Base-by-base conservation (phyloP, 371 early-diverging fungal species). In the Apophysomyces trapeziformis region DNA sequence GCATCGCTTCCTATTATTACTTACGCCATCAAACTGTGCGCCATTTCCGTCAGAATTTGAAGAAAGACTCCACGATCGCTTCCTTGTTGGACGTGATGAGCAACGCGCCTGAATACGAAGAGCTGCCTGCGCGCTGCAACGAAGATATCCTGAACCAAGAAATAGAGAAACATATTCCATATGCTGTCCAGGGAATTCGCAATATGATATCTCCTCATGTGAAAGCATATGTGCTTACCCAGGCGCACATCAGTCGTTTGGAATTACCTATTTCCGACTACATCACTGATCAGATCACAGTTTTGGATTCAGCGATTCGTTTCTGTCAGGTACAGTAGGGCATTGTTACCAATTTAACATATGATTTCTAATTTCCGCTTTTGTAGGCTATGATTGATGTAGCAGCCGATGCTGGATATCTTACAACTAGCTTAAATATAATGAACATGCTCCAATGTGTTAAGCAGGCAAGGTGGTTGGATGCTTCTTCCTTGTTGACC, bases 311-410 rank as follows among this genome's bases (percentile, higher is more conserved):
- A 63, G 84, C 93, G 11, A 90, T 96, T 61, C 95, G 99, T 74
- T 88, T 97, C 59, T 81, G 89, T 63, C 90, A 90, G 78, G 82
- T 80, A 72, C 47, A 26, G 44, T 13, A 60, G 12, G 35, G 13
- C 37, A 36, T 16, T 21, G 32, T 14, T 11, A 16, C 12, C 8
- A 50, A 13, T 1, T 38, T 6, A 8, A 1, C 26, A 12, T 32
- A 7, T 39, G 47, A 57, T 58, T 54, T 21, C 8, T 46, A 1
- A 69, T 12, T 21, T 1, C 9, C n/a, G 35, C 12, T 21, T 54
- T 9, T 78, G 26, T 88, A 95, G 83, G 96, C 98, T 7, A 93
- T 96, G 95, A 87, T 96, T 54, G 97, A 96, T 67, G 87, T 95
- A 0, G 81, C 91, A 0, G 92, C 91, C 0, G 89, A 90, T 65